These are phyloP conservation scores for Skeletonema grethae DNA, from an alignment of 108 stramenopile genomes.

Conservation along the genomic window DNA sequence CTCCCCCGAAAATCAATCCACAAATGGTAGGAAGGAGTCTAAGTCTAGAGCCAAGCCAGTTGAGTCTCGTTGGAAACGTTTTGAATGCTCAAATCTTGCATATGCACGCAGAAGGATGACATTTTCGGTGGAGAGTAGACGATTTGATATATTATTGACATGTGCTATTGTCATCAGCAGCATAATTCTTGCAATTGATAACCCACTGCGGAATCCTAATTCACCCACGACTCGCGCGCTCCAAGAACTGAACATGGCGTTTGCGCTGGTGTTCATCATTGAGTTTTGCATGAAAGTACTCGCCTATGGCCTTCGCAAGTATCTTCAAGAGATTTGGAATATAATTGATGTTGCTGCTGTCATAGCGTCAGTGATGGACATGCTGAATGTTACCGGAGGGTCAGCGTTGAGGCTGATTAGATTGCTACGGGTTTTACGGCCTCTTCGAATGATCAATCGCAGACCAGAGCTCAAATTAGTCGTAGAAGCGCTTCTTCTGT, in stretches of 20 bases:
- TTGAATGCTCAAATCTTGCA: conserved; percentile 3
- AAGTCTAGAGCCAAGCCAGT: not conserved
- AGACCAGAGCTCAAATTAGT: conserved; percentile 72
- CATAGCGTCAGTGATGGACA: conserved; percentile 48
- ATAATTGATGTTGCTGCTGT: conserved; percentile 65
- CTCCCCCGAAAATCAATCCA: not conserved
- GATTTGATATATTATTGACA: conserved; percentile 37
- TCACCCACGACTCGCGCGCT: conserved; percentile 15
- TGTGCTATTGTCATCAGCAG: conserved; percentile 42
- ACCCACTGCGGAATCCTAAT: conserved; percentile 47
- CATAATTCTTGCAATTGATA: conserved; percentile 42
- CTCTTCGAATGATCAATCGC: conserved; percentile 67
- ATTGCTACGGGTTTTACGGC: conserved; percentile 68
- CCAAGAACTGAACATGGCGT: conserved; percentile 34
- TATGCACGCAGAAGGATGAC: not conserved
- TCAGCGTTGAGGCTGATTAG: conserved; percentile 48
- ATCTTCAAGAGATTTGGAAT: conserved; percentile 68
- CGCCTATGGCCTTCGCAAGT: conserved; percentile 54
- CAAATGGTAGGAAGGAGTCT: not conserved
- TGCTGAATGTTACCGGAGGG: conserved; percentile 26
- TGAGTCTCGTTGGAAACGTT: not conserved
- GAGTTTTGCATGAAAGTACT: conserved; percentile 71
- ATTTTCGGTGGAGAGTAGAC: conserved; percentile 6
- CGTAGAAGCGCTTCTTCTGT: conserved; percentile 68
- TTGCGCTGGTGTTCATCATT: conserved; percentile 54